A percentile compares a stretch with the other conserved stretches of the same genome.
Evolutionary conservation across 805 yeast genomes (phyloP).

Genomic region (Wickerhamiella lipophila): DNA sequence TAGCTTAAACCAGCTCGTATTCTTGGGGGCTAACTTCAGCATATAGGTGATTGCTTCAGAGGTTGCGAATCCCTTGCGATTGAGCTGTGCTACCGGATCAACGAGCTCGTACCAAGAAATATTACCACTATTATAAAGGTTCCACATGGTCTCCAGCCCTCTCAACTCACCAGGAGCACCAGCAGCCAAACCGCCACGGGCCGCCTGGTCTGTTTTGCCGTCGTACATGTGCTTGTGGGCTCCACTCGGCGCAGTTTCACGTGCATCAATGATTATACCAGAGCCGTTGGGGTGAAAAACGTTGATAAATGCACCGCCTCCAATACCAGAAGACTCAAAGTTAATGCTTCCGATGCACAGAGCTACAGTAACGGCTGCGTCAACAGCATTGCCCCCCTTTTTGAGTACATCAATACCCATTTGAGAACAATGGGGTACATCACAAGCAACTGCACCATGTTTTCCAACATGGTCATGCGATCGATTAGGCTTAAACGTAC

Average conservation of each 20-base stretch:
- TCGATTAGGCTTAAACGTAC: constrained; percentile 18
- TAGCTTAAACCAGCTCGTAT: background rate
- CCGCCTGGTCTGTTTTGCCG: constrained; percentile 26
- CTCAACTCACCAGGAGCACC: constrained; percentile 86
- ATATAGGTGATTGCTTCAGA: constrained; percentile 36
- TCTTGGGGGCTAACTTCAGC: constrained; percentile 21
- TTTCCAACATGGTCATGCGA: constrained; percentile 19
- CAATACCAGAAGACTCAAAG: constrained; percentile 77
- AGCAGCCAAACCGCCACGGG: constrained; percentile 67
- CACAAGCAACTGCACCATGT: constrained; percentile 56
- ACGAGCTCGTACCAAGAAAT: constrained; percentile 61
- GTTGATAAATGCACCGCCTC: constrained; percentile 79
- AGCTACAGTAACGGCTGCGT: constrained; percentile 81
- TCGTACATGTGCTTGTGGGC: constrained; percentile 57
- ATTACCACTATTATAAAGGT: constrained; percentile 55
- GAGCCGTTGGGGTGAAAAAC: constrained; percentile 34
- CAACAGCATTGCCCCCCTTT: constrained; percentile 71
- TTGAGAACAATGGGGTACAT: constrained; percentile 48
- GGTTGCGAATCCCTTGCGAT: constrained; percentile 51
- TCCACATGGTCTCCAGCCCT: constrained; percentile 57
- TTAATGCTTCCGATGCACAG: constrained; percentile 77
- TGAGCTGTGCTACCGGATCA: constrained; percentile 58
- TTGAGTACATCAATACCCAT: constrained; percentile 46
- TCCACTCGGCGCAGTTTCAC: constrained; percentile 71
- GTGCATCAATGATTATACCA: constrained; percentile 60